phyloP scores from a whole-genome alignment of 2,329 filamentous ascomycete species.

The Drechmeria coniospora region DNA sequence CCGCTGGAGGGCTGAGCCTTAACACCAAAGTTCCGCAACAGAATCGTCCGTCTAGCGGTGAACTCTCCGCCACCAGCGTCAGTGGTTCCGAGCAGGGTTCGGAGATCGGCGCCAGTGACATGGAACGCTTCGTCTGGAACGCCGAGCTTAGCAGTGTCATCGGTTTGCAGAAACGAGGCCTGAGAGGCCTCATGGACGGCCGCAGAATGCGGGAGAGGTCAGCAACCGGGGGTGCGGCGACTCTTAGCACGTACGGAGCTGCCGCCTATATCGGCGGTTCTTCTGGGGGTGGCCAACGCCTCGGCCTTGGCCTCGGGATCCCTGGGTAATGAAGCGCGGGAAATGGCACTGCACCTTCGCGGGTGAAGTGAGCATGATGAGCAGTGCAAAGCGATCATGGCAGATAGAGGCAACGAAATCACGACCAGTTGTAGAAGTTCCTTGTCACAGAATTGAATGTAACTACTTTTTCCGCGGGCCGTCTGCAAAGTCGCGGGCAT shows the following conservation, averaged over 20 bases:
- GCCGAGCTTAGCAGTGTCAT: constrained; percentile 79
- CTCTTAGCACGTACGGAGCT: constrained; percentile 8
- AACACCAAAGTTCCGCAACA: constrained; percentile 26
- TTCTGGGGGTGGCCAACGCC: constrained; percentile 18
- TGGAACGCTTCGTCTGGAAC: constrained; percentile 50
- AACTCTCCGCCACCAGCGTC: constrained; percentile 33
- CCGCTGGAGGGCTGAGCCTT: constrained; percentile 28
- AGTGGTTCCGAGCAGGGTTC: constrained; percentile 43
- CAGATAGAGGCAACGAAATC: too few relatives aligned
- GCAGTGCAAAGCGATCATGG: too few relatives aligned
- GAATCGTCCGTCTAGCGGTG: constrained; percentile 27
- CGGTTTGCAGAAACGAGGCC: constrained; percentile 81
- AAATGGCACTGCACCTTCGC: too few relatives aligned
- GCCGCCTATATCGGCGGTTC: constrained; percentile 6
- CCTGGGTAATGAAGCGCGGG: constrained; percentile 29
- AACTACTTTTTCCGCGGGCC: too few relatives aligned
- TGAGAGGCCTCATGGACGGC: constrained; percentile 90
- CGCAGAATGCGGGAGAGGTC: constrained; percentile 65
- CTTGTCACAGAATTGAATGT: too few relatives aligned
- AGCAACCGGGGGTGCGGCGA: constrained; percentile 22
- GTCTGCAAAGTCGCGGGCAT: too few relatives aligned
- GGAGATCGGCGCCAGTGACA: constrained; percentile 33
- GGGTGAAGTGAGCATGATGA: too few relatives aligned
- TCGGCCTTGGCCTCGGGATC: constrained; percentile 40
- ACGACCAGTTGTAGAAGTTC: too few relatives aligned